These are phyloP conservation scores for Lactuca saligna DNA, from an alignment of 129 eudicot genomes.

Conservation along the genomic window DNA sequence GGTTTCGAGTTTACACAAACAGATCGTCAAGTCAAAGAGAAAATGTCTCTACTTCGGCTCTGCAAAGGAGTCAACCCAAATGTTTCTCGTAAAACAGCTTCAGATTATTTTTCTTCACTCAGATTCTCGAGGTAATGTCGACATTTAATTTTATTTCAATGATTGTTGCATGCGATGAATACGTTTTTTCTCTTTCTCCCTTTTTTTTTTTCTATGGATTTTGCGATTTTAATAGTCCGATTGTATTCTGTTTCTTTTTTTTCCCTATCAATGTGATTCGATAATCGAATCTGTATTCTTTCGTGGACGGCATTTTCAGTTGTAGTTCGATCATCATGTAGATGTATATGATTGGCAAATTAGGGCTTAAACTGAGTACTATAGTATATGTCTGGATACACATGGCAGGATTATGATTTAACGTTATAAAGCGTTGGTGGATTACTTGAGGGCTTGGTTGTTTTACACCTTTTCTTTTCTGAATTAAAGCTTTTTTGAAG, in stretches of 20 bases:
- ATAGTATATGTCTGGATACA: conserved; percentile 18
- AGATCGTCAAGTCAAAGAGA: conserved; percentile 11
- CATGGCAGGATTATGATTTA: conserved; percentile 15
- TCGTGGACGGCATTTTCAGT: conserved; percentile 25
- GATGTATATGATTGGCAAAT: conserved; percentile 25
- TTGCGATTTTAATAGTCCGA: background rate
- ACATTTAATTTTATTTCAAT: background rate
- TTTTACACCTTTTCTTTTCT: background rate
- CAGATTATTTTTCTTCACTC: conserved; percentile 20
- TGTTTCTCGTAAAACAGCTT: conserved; percentile 8
- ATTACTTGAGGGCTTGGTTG: conserved; percentile 13
- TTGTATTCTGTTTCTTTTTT: background rate
- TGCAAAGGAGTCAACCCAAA: conserved; percentile 12
- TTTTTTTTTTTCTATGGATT: background rate
- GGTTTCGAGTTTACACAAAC: conserved; percentile 33
- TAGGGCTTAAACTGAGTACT: conserved; percentile 32
- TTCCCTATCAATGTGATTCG: background rate
- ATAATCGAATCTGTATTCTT: conserved; percentile 12
- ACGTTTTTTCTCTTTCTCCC: background rate
- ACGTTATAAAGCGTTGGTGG: conserved; percentile 17
- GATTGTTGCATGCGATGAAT: background rate
- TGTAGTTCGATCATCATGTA: conserved; percentile 25
- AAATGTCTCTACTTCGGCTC: conserved; percentile 23
- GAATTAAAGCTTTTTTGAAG: background rate
- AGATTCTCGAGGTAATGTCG: conserved; percentile 29